Base-by-base conservation (phyloP, 306 rosid genomes). In the Corylus heterophylla region DNA sequence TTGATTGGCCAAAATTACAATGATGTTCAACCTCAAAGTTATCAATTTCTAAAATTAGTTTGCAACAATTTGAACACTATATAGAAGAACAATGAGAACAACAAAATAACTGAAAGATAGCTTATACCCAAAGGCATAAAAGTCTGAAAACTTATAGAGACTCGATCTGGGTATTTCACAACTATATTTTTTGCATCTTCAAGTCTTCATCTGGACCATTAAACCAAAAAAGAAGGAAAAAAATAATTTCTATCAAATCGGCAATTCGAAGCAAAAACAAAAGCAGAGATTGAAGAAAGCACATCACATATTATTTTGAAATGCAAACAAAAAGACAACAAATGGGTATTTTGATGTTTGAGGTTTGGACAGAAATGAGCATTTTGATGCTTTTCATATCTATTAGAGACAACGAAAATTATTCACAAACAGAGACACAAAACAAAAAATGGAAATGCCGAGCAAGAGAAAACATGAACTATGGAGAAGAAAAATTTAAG, bases 121-220 rank as follows among this genome's bases (percentile, higher is more conserved):
- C 64, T 58, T 31, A n/a, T 2, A 58, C 8, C 13, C 29, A 20
- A 58, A 20, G 31, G 4, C 55, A 39, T 39, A 62, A 47, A 54
- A 72, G 0, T 42, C 9, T 1, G 67, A 83, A 76, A 11, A 44
- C 76, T 47, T 85, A 79, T 83, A 0, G 86, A 84, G 45, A 83
- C 66, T 63, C 86, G 85, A 74, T 88, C 22, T 12, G 88, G 88
- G 78, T 88, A 83, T 79, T 88, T 88, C 69, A 31, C 39, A 22
- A 77, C 4, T 79, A 88, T 84, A 69, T 58, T 79, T 25, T 74
- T 74, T 16, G 86, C 82, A 4, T 84, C 91, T 49, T 83, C 80
- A 8, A 79, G 45, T 66, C 85, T 74, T 83, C 86, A 52, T 86
- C 83, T 88, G 82, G 79, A 20, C 22, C 42, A 2, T 20, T 58